A percentile compares a stretch with the other conserved stretches of the same genome.
Evolutionary conservation across 768 basidiomycete species (phyloP).

Genomic region (Boletus rubropictus): DNA sequence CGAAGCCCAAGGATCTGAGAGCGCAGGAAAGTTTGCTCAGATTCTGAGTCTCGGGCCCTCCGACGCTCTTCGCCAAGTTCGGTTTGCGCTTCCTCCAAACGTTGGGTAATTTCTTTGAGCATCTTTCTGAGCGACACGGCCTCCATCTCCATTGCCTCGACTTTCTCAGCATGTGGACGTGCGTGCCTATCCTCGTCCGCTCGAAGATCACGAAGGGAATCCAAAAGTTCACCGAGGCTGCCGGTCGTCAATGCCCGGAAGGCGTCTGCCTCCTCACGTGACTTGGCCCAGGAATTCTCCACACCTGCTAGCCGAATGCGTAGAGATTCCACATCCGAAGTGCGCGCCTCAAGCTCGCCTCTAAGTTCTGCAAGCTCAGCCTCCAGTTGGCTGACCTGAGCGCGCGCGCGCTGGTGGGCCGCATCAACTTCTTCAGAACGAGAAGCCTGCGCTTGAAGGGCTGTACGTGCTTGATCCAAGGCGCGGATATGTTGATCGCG

Average conservation of each 20-base stretch:
- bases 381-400: slow-evolving; percentile 67
- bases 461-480: slow-evolving; percentile 77
- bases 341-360: slow-evolving; percentile 73
- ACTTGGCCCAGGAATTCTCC: slow-evolving; percentile 88
- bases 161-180: slow-evolving; percentile 76
- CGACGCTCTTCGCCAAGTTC: slow-evolving; percentile 65
- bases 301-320: slow-evolving; percentile 65
- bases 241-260: slow-evolving; percentile 83
- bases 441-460: slow-evolving; percentile 67
- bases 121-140: slow-evolving; percentile 68
- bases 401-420: slow-evolving; percentile 64
- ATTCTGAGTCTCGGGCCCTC: slow-evolving; percentile 57
- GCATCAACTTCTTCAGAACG: slow-evolving; percentile 76
- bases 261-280: slow-evolving; percentile 88
- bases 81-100: slow-evolving; percentile 61
- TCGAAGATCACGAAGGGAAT: slow-evolving; percentile 79
- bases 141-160: slow-evolving; percentile 77
- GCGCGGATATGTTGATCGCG: slow-evolving; percentile 84
- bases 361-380: slow-evolving; percentile 72
- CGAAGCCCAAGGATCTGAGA: slow-evolving; percentile 73
- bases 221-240: slow-evolving; percentile 78
- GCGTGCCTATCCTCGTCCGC: slow-evolving; percentile 75
- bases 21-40: slow-evolving; percentile 57
- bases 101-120: slow-evolving; percentile 71
- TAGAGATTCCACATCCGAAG: slow-evolving; percentile 66